Evolutionary conservation across 441 rosid genomes (phyloP).

Genomic region (Adansonia rubrostipa): DNA sequence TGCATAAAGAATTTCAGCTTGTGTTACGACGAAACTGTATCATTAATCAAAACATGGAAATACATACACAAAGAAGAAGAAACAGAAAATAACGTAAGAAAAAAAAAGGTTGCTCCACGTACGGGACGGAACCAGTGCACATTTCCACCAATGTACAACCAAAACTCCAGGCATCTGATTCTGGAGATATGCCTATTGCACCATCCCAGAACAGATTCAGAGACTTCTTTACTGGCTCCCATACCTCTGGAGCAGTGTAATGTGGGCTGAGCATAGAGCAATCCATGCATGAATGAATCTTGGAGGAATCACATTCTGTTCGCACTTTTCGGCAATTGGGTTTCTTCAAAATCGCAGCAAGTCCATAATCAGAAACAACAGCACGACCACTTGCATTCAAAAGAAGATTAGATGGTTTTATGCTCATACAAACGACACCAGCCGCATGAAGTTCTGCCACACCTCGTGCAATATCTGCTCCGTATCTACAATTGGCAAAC

Average conservation of each 20-base stretch:
- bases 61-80: neutral
- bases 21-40: constrained; percentile 17
- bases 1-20: constrained; percentile 44
- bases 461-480: constrained; percentile 91
- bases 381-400: constrained; percentile 82
- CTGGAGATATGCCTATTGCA: constrained; percentile 84
- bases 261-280: constrained; percentile 90
- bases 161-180: constrained; percentile 99
- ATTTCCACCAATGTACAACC: constrained; percentile 99
- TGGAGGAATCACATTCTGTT: constrained; percentile 69
- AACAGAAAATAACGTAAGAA: constrained; percentile 17
- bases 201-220: constrained; percentile 95
- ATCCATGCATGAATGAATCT: constrained; percentile 83
- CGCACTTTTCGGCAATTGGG: constrained; percentile 78
- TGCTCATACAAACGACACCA: constrained; percentile 93
- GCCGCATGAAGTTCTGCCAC: constrained; percentile 99
- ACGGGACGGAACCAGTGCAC: constrained; percentile 99
- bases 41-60: constrained; percentile 16
- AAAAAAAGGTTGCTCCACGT: constrained; percentile 48
- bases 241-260: constrained; percentile 96
- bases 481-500: constrained; percentile 70
- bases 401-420: constrained; percentile 96
- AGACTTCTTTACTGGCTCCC: constrained; percentile 96
- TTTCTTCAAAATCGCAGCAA: constrained; percentile 89
- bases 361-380: constrained; percentile 94